Conservation (phyloP, 768 basidiomycete genomes). For the Boletus rufocinnamomeus region DNA sequence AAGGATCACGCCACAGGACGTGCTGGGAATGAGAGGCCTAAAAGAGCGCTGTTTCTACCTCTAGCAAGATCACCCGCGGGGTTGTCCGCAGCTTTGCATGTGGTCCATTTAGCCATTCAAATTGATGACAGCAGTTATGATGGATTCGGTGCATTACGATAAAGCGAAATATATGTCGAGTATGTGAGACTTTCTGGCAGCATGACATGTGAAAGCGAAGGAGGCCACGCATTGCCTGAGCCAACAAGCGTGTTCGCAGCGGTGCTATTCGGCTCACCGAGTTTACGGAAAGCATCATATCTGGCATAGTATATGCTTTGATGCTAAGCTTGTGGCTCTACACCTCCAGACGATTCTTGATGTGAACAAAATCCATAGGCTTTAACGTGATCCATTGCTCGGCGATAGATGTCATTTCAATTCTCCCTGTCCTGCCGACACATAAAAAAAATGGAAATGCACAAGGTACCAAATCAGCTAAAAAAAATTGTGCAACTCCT, state of each 20-base stretch:
- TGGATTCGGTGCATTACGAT: slow-evolving; percentile 20
- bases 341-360: slow-evolving; percentile 58
- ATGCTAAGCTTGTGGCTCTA: neutral
- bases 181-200: slow-evolving; percentile 1
- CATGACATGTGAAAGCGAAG: slow-evolving; percentile 10
- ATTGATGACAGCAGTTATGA: neutral
- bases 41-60: slow-evolving; percentile 84
- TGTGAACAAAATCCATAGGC: slow-evolving; percentile 51
- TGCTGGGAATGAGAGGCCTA: slow-evolving; percentile 76
- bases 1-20: slow-evolving; percentile 48
- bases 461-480: slow-evolving; percentile 12
- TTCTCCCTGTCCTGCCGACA: slow-evolving; percentile 50
- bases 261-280: slow-evolving; percentile 6
- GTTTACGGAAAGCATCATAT: slow-evolving; percentile 19
- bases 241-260: neutral
- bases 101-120: neutral
- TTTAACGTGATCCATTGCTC: slow-evolving; percentile 51
- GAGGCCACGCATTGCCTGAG: slow-evolving; percentile 6
- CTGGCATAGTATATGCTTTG: slow-evolving; percentile 25
- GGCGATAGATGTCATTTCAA: slow-evolving; percentile 53
- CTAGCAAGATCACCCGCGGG: slow-evolving; percentile 32
- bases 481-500: slow-evolving; percentile 2
- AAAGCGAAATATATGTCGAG: slow-evolving; percentile 5
- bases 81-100: neutral
- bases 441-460: neutral